Evolutionary conservation across 2,329 filamentous ascomycete genomes (phyloP), one percentile per base, ranked within the genome.

Genomic region (Ophiostoma sp.): DNA sequence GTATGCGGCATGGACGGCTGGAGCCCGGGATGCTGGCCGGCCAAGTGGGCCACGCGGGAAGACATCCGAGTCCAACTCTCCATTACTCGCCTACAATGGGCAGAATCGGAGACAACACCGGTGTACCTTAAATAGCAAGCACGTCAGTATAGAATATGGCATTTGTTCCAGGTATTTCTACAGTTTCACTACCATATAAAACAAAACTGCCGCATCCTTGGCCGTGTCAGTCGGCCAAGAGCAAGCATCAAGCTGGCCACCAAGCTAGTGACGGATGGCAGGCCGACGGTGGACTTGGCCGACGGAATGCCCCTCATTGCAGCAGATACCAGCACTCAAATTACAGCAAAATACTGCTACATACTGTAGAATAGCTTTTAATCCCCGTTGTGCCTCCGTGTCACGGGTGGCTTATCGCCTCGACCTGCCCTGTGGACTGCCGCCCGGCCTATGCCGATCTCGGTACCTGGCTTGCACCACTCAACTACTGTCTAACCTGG

Each of bases 391-490:
- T 54, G 48, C n/a, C 48, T 54, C 54, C 27, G 54, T 23, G n/a
- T 31, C 27, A 11, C 20, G 20, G n/a, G n/a, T 10, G n/a, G 52
- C 52, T 57, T 57, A 57, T 57, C 52, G n/a, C 4, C 52, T 27
- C 2, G 10, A 23, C 5, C n/a, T 57, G 54, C 57, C 52, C 57
- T 57, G 52, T 23, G 52, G 52, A 57, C 52, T 31, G 27, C 54
- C 54, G 54, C 57, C 52, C 57, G 57, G 57, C 57, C 57, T 62
- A 17, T 33, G 57, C 57, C 57, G 57, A 62, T 62, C 57, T 57
- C 52, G 52, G 52, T 31, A 13, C 10, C 52, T 67, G 1, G 11
- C 35, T 44, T 15, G 64, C 36, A n/a, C 23, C n/a, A 17, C 67
- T 7, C 52, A 31, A 3, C 27, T 11, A 15, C 39, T 15, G 39